Conservation (phyloP, 192 early-diverging fungal species). For the Spinellus fusiger region DNA sequence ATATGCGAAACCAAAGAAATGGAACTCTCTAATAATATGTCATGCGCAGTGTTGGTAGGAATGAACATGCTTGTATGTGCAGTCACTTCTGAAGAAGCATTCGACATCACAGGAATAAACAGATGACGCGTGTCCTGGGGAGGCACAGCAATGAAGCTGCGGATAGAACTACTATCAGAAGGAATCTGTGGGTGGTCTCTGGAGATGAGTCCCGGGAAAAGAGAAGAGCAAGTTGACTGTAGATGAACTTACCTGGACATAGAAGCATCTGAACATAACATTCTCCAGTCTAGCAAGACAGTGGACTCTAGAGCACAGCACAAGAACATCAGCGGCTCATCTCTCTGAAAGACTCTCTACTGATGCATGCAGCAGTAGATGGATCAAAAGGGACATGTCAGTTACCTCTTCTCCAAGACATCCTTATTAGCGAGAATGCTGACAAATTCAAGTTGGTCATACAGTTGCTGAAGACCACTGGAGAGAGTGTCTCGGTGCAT, state of each 20-base stretch:
- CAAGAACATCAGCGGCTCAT: neutral
- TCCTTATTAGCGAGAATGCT: slow-evolving; percentile 36
- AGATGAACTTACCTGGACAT: slow-evolving; percentile 14
- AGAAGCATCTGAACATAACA: slow-evolving; percentile 26
- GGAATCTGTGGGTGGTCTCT: neutral
- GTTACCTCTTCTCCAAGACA: slow-evolving; percentile 39
- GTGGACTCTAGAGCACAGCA: slow-evolving; percentile 7
- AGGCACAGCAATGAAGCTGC: slow-evolving; percentile 27
- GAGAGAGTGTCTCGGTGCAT: slow-evolving; percentile 30
- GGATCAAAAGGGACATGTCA: neutral
- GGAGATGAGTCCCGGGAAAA: no score
- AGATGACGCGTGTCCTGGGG: slow-evolving; percentile 9
- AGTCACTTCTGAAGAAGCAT: slow-evolving; percentile 13
- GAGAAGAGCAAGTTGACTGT: neutral
- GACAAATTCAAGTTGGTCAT: slow-evolving; percentile 46
- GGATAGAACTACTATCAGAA: neutral
- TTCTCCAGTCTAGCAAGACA: slow-evolving; percentile 18
- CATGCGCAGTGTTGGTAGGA: slow-evolving; percentile 22
- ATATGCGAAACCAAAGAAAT: slow-evolving; percentile 12
- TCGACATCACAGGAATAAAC: slow-evolving; percentile 15
- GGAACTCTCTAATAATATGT: slow-evolving; percentile 10
- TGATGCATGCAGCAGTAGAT: neutral
- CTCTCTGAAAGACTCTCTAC: neutral
- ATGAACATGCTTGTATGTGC: slow-evolving; percentile 33
- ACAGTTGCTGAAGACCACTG: slow-evolving; percentile 26